phyloP scores from a whole-genome alignment of 768 basidiomycete genomes.

The Mycena maculata region DNA sequence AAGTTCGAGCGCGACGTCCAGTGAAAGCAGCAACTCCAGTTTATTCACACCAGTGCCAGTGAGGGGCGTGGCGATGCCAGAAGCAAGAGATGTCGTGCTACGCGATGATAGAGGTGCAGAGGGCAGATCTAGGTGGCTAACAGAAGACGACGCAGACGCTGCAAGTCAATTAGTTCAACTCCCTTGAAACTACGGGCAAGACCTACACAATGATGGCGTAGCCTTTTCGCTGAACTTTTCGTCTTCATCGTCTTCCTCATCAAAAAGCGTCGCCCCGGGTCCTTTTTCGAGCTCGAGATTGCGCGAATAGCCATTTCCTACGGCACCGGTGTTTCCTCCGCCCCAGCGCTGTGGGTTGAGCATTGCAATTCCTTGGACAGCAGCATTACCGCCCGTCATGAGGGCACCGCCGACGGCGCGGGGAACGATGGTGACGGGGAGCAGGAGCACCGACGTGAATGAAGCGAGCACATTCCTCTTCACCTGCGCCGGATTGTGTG shows the following conservation, averaged over 20 bases:
- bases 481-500: conserved; percentile 89
- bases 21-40: conserved; percentile 89
- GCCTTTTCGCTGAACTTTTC: conserved; percentile 34
- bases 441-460: conserved; percentile 87
- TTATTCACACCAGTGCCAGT: conserved; percentile 42
- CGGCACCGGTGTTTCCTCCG: conserved; percentile 48
- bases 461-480: conserved; percentile 94
- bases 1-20: conserved; percentile 90
- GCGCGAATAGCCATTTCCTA: conserved; percentile 48
- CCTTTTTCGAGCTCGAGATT: conserved; percentile 54
- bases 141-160: conserved; percentile 39
- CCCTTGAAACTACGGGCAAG: neutral
- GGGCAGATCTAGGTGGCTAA: conserved; percentile 36
- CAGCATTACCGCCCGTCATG: conserved; percentile 78
- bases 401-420: conserved; percentile 77
- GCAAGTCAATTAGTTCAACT: neutral
- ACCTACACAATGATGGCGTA: conserved; percentile 27
- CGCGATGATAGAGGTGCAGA: conserved; percentile 21
- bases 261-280: conserved; percentile 47
- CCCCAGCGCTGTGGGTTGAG: conserved; percentile 91
- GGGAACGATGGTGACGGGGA: conserved; percentile 97
- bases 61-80: conserved; percentile 30
- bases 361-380: conserved; percentile 89
- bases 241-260: conserved; percentile 50
- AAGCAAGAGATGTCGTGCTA: conserved; percentile 29